phyloP scores from a whole-genome alignment of 1,284 basidiomycete genomes.

The Trametes versicolor region DNA sequence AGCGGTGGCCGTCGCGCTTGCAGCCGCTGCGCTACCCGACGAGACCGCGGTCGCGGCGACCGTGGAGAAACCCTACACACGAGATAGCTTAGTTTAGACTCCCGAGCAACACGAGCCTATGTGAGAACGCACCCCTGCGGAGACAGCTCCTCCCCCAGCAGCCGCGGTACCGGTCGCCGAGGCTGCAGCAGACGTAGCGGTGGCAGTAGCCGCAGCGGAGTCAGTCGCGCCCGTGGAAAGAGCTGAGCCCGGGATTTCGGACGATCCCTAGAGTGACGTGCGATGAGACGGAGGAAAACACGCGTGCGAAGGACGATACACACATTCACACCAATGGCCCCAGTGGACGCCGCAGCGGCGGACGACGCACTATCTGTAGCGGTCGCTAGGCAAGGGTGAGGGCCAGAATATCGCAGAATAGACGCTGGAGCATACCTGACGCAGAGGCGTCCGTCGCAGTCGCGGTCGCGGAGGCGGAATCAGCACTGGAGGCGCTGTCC shows the following conservation, averaged over 20 bases:
- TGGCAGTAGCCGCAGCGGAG: constrained; percentile 17
- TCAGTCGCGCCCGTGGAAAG: constrained; percentile 26
- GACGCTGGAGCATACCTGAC: constrained; percentile 10
- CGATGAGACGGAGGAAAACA: constrained; percentile 4
- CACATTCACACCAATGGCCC: constrained; percentile 17
- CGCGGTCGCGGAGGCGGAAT: constrained; percentile 5
- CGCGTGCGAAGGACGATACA: constrained; percentile 7
- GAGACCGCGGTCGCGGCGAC: constrained; percentile 22
- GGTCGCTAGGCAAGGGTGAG: constrained; percentile 18
- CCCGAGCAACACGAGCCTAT: neutral
- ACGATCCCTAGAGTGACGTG: constrained; percentile 14
- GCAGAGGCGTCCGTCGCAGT: constrained; percentile 14
- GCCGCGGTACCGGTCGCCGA: constrained; percentile 15
- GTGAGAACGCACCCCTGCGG: constrained; percentile 23
- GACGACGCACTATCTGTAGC: constrained; percentile 18
- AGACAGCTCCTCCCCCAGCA: constrained; percentile 20
- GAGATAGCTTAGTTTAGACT: neutral
- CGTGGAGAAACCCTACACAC: constrained; percentile 26
- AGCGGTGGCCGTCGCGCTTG: constrained; percentile 5
- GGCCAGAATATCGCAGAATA: neutral
- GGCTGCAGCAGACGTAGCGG: constrained; percentile 11
- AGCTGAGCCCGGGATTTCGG: constrained; percentile 26
- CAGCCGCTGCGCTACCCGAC: constrained; percentile 21
- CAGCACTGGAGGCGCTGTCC: constrained; percentile 4
- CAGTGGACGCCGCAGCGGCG: constrained; percentile 17